Evolutionary conservation across 1,284 basidiomycete species (phyloP).

Genomic region (Cryptococcus sp.): DNA sequence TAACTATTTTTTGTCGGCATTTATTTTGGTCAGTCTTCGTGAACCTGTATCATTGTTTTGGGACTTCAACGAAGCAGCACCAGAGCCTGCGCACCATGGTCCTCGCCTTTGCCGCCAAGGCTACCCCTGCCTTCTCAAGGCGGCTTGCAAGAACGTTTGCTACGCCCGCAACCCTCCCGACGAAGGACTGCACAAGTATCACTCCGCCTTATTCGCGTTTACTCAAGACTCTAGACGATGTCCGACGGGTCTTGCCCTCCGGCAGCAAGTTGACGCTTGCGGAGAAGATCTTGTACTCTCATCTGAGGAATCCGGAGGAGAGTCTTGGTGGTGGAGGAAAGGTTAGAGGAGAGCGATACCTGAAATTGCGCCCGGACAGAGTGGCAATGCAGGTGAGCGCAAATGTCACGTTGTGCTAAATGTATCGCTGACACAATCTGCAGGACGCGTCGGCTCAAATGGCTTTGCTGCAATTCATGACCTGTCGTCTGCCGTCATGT

Average conservation of each 20-base stretch:
- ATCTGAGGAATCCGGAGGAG: slow-evolving; percentile 76
- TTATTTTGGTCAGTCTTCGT: too few species aligned
- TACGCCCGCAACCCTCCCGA: slow-evolving; percentile 45
- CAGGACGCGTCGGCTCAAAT: slow-evolving; percentile 92
- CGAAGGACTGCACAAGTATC: slow-evolving; percentile 63
- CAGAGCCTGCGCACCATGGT: background rate
- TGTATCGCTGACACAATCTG: background rate
- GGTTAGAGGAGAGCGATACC: slow-evolving; percentile 83
- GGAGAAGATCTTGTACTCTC: slow-evolving; percentile 97
- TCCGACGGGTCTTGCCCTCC: slow-evolving; percentile 70
- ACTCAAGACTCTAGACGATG: slow-evolving; percentile 70
- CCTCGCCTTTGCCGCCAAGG: background rate
- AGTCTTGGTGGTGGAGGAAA: slow-evolving; percentile 66
- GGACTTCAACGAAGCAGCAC: too few species aligned
- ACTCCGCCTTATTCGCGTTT: slow-evolving; percentile 85
- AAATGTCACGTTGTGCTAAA: background rate
- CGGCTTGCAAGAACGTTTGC: slow-evolving; percentile 37
- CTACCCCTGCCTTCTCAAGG: background rate
- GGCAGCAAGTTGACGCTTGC: slow-evolving; percentile 72
- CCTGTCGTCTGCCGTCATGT: slow-evolving; percentile 81
- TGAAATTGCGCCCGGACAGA: slow-evolving; percentile 87
- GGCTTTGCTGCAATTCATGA: slow-evolving; percentile 97
- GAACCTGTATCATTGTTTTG: too few species aligned
- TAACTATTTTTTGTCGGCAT: background rate
- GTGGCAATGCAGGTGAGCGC: slow-evolving; percentile 85